Conservation (phyloP, 805 yeast species). For the Lachancea cidri region DNA sequence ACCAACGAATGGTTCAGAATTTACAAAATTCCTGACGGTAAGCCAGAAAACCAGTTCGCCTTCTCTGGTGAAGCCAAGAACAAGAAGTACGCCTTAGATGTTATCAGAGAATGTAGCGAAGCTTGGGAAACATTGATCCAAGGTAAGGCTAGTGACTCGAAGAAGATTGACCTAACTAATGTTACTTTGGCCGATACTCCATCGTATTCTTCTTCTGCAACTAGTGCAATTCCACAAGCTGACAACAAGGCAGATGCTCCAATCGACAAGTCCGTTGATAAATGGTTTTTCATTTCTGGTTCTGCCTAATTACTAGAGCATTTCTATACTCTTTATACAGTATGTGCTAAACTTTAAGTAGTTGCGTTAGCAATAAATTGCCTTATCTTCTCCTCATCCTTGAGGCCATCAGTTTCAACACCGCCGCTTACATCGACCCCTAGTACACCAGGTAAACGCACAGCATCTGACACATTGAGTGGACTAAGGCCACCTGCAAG, state of each 20-base stretch:
- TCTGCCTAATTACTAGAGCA: conserved; percentile 37
- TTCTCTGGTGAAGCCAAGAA: conserved; percentile 89
- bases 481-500: conserved; percentile 90
- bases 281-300: conserved; percentile 97
- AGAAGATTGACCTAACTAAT: conserved; percentile 73
- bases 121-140: conserved; percentile 76
- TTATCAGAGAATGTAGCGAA: conserved; percentile 73
- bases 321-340: not conserved
- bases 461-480: conserved; percentile 59
- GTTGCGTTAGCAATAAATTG: conserved; percentile 54
- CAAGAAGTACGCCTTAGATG: conserved; percentile 79
- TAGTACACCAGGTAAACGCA: conserved; percentile 48
- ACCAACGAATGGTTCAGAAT: conserved; percentile 98
- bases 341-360: not conserved
- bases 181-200: conserved; percentile 60
- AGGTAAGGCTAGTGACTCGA: conserved; percentile 54
- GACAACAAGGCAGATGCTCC: conserved; percentile 78
- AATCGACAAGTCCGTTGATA: conserved; percentile 93
- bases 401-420: conserved; percentile 73
- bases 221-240: conserved; percentile 61
- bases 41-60: conserved; percentile 95
- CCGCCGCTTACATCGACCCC: conserved; percentile 97
- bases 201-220: conserved; percentile 44
- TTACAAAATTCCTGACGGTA: conserved; percentile 97
- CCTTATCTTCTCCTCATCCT: conserved; percentile 61